phyloP scores from a whole-genome alignment of 306 rosid genomes.

The Amphicarpaea edgeworthii region DNA sequence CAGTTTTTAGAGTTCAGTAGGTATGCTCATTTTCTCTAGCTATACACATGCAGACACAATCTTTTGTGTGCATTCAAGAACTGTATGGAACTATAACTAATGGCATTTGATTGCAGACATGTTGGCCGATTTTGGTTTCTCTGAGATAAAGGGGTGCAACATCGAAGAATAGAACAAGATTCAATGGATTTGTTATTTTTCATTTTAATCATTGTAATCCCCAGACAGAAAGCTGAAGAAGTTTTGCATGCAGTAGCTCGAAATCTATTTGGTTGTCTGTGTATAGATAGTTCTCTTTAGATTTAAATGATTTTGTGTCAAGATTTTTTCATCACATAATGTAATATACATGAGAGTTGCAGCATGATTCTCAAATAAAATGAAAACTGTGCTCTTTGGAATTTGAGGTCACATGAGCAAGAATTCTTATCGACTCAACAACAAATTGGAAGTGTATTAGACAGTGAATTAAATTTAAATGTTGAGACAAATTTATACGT shows the following conservation, averaged over 20 bases:
- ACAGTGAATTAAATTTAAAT: no score
- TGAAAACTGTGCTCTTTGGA: conserved; percentile 1
- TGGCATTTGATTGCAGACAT: conserved; percentile 14
- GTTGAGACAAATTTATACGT: no score
- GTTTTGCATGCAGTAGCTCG: conserved; percentile 10
- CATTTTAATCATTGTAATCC: background rate
- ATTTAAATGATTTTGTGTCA: background rate
- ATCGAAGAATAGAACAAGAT: background rate
- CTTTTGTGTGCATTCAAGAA: background rate
- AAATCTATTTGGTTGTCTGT: background rate
- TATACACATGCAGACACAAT: background rate
- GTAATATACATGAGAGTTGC: background rate
- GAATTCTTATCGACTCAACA: no score
- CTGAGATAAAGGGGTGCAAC: conserved; percentile 20
- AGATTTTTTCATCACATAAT: background rate
- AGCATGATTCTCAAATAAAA: conserved; percentile 11
- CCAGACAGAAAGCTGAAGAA: background rate
- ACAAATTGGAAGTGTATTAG: no score
- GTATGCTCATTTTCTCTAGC: conserved; percentile 33
- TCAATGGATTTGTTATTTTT: conserved; percentile 34
- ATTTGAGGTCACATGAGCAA: background rate
- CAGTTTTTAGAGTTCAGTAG: conserved; percentile 47
- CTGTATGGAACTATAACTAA: background rate
- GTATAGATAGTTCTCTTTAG: background rate
- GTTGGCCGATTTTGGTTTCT: conserved; percentile 3